Conservation (phyloP, 2,329 filamentous ascomycete genomes). For the Clonostachys byssicola region DNA sequence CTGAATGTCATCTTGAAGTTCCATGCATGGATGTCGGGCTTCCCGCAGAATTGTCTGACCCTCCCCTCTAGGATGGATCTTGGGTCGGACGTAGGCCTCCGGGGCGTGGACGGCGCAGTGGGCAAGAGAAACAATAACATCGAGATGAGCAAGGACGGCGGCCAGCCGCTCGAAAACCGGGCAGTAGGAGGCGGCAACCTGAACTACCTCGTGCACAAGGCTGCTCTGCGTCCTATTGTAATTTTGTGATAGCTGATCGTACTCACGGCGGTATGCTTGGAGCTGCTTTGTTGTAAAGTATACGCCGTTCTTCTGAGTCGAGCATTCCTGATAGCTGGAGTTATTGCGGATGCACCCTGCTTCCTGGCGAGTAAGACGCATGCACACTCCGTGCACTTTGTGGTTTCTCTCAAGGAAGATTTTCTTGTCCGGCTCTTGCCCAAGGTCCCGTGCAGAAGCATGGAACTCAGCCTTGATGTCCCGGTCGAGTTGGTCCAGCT, state of each 20-base stretch:
- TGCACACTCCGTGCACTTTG: constrained; percentile 93
- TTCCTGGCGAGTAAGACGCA: constrained; percentile 87
- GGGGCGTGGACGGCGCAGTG: constrained; percentile 93
- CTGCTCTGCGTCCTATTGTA: constrained; percentile 94
- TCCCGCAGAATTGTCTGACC: constrained; percentile 89
- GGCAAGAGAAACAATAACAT: constrained; percentile 91
- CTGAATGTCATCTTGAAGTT: constrained; percentile 96
- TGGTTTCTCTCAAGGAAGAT: constrained; percentile 90
- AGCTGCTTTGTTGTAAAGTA: constrained; percentile 91
- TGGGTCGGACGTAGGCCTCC: constrained; percentile 85
- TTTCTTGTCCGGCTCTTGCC: constrained; percentile 96
- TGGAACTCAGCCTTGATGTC: constrained; percentile 83
- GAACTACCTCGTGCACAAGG: constrained; percentile 87
- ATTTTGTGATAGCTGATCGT: constrained; percentile 88
- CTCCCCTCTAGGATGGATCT: constrained; percentile 81
- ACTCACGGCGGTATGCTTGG: constrained; percentile 78
- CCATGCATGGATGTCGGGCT: constrained; percentile 94
- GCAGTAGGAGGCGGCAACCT: constrained; percentile 89
- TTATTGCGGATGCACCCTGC: constrained; percentile 92
- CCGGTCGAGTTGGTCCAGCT: constrained; percentile 76
- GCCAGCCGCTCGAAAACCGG: constrained; percentile 89
- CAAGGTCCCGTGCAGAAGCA: constrained; percentile 73
- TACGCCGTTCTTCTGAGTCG: constrained; percentile 97
- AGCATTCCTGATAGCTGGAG: constrained; percentile 85
- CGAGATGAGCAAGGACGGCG: constrained; percentile 83